A percentile compares a stretch with the other conserved stretches of the same genome.
Evolutionary conservation across 2,329 filamentous ascomycete species (phyloP).

Genomic region (Arachnopeziza araneosa): DNA sequence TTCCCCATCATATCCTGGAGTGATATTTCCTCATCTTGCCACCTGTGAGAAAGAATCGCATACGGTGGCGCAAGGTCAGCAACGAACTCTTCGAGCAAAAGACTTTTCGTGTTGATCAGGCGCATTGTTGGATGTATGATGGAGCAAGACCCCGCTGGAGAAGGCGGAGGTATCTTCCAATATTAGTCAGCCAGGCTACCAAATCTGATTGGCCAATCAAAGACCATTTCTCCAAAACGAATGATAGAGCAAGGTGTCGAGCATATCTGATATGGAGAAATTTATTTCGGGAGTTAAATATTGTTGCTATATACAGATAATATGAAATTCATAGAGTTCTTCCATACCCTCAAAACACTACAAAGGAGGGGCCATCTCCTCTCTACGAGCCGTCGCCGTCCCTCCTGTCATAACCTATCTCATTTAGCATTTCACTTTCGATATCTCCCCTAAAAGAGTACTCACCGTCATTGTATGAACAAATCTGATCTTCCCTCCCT

Average conservation of each 20-base stretch:
- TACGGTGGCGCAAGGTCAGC: conserved; percentile 6
- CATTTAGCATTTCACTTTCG: not conserved
- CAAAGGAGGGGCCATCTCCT: not conserved
- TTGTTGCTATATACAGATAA: too few relatives aligned
- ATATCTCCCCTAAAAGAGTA: not conserved
- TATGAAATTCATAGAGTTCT: too few relatives aligned
- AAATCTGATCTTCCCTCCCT: conserved; percentile 12
- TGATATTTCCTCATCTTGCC: conserved; percentile 2
- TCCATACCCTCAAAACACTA: not conserved
- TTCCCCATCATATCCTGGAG: conserved; percentile 2
- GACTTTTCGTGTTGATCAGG: not conserved
- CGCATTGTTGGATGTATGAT: not conserved
- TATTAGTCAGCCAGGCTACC: too few relatives aligned
- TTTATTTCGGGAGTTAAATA: too few relatives aligned
- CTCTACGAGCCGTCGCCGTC: not conserved
- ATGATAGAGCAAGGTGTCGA: too few relatives aligned
- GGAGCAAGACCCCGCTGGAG: too few relatives aligned
- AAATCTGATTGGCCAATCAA: too few relatives aligned
- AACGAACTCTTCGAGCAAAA: not conserved
- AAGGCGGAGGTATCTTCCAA: too few relatives aligned
- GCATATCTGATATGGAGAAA: too few relatives aligned
- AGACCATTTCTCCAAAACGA: too few relatives aligned
- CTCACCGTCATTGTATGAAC: conserved; percentile 3
- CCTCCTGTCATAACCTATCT: not conserved
- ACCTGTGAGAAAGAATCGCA: conserved; percentile 8